phyloP scores from a whole-genome alignment of 768 basidiomycete species.

The Agaricus sinodeliciosus region DNA sequence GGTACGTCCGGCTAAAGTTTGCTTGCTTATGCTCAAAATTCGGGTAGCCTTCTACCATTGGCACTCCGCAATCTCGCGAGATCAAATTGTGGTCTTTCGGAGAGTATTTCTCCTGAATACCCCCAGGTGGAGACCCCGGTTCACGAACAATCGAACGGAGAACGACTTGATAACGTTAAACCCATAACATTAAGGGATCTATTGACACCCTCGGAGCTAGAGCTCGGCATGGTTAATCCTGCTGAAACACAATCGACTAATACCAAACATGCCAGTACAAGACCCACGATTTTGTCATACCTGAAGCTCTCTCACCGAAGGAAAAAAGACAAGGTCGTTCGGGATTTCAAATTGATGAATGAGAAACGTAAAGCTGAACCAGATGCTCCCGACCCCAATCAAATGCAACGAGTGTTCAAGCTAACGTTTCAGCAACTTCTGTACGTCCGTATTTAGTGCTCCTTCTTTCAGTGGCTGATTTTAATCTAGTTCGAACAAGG shows the following conservation, averaged over 20 bases:
- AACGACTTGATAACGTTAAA: background rate
- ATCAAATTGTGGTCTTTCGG: background rate
- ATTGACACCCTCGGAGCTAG: conserved; percentile 4
- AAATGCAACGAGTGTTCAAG: conserved; percentile 2
- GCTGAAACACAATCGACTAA: background rate
- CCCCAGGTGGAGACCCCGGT: background rate
- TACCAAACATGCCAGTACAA: background rate
- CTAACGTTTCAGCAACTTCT: conserved; percentile 3
- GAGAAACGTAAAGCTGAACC: background rate
- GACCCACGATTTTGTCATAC: background rate
- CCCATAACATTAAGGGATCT: conserved; percentile 3
- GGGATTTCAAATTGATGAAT: background rate
- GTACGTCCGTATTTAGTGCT: background rate
- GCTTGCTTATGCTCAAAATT: background rate
- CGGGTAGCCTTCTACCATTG: conserved; percentile 3
- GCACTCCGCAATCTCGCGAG: conserved; percentile 6
- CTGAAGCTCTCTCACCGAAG: background rate
- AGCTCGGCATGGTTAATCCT: background rate
- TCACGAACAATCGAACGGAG: background rate
- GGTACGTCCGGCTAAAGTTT: conserved; percentile 28
- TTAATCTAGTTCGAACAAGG: conserved; percentile 35
- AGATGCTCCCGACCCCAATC: background rate
- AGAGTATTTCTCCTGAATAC: background rate
- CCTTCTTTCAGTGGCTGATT: background rate
- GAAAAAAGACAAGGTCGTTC: conserved; percentile 2